Base-by-base conservation (phyloP, 441 rosid genomes). In the Adansonia gregorii region DNA sequence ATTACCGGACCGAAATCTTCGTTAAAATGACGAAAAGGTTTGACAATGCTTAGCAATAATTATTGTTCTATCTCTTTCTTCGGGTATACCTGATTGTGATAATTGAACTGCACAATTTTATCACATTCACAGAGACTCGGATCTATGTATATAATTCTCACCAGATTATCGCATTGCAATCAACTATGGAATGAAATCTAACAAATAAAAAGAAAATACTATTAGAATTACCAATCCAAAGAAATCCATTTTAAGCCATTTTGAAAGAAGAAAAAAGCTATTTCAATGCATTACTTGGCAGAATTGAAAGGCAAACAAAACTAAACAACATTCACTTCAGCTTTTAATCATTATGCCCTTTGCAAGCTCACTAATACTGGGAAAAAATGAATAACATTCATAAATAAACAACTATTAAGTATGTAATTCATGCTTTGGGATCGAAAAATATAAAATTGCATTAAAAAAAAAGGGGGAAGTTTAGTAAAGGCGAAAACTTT, bases 401-500 rank as follows among this genome's bases (percentile, higher is more conserved):
- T n/a, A 19, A 67, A 67, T 51, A 27, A 52, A 52, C 74, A 27
- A 15, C 41, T 24, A 19, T 49, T 7, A 35, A 70, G 20, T 3
- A 52, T 27, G 24, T 15, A 70, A 52, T 27, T 70, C 14, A 51
- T 70, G 60, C 0, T 51, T 3, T 54, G 6, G 46, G 55, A 67
- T 10, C n/a, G 63, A 15, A 52, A 54, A 54, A 9, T 24, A 35
- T 1, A 9, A 31, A 75, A 27, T 27, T 10, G 61, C 39, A 49
- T 52, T 43, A 8, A 19, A 35, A 31, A 39, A 4, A 9, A 52
- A 31, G 35, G 35, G 35, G 35, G 27, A 77, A 49, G 8, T 27
- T 11, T 46, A 60, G 76, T 17, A 76, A 12, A 41, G 79, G 19
- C 6, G 51, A 22, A 65, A 93, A 94, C 93, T 93, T 93, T 85